Conservation (phyloP, 176 grass and related monocot species). For the Raddia guianensis region DNA sequence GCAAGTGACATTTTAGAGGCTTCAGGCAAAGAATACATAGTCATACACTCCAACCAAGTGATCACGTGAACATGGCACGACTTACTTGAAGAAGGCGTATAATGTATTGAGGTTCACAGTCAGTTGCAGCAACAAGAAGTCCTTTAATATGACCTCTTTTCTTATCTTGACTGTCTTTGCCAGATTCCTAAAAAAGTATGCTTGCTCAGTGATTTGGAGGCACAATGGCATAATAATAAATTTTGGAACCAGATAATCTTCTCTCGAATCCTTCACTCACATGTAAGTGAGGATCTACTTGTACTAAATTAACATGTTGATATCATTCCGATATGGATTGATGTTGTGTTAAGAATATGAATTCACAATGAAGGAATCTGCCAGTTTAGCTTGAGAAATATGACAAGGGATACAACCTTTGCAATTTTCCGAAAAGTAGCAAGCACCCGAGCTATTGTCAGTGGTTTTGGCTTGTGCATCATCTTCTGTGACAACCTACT, state of each 20-base stretch:
- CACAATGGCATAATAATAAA: neutral
- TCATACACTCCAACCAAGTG: conserved; percentile 3
- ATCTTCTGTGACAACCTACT: conserved; percentile 87
- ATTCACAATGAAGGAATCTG: neutral
- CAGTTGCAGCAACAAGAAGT: conserved; percentile 93
- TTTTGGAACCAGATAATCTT: conserved; percentile 13
- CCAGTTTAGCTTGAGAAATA: conserved; percentile 20
- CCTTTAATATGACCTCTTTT: conserved; percentile 96
- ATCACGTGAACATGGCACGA: conserved; percentile 27
- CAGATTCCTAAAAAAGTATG: conserved; percentile 64
- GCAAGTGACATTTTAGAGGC: conserved; percentile 24
- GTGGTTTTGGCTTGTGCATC: conserved; percentile 83
- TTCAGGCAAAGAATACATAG: conserved; percentile 23
- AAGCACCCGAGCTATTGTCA: conserved; percentile 81
- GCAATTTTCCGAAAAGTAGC: conserved; percentile 79
- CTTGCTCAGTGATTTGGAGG: conserved; percentile 18
- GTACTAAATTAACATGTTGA: neutral
- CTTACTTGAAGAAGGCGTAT: conserved; percentile 90
- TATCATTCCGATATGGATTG: neutral
- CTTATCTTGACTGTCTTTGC: conserved; percentile 99
- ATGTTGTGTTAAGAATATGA: neutral
- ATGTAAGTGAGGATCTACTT: neutral
- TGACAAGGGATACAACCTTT: conserved; percentile 57
- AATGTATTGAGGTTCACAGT: conserved; percentile 97
- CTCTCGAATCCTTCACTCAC: neutral